Percentiles rank a stretch among this genome's conserved stretches.
Conservation (phyloP, 495 filamentous ascomycete species). For the Hyaloscypha hepaticicola region DNA sequence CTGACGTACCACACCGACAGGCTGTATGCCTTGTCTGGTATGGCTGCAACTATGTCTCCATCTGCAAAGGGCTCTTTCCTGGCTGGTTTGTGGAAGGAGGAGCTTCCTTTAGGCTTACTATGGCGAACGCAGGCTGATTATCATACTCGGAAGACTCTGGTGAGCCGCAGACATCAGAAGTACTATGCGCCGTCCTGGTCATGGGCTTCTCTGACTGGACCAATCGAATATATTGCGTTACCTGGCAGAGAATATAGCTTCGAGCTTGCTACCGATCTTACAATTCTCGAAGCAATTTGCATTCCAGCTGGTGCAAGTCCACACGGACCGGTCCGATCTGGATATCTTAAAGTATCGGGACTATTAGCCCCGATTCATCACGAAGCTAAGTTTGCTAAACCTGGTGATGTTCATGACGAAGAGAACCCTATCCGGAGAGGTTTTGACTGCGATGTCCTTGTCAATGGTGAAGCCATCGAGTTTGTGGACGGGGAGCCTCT, state of each 20-base stretch:
- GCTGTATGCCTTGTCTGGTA: constrained; percentile 37
- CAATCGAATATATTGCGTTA: constrained; percentile 19
- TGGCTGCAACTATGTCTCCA: constrained; percentile 26
- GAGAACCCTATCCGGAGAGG: neutral
- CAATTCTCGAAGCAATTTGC: constrained; percentile 3
- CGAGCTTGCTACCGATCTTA: constrained; percentile 1
- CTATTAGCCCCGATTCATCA: neutral
- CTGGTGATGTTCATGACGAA: neutral
- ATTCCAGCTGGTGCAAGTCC: neutral
- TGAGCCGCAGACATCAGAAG: constrained; percentile 18
- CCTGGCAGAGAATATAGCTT: constrained; percentile 7
- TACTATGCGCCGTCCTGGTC: constrained; percentile 39
- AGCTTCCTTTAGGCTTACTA: constrained; percentile 31
- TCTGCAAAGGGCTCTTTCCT: constrained; percentile 26
- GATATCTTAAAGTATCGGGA: constrained; percentile 11
- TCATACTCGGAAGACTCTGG: neutral
- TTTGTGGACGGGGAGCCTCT: neutral
- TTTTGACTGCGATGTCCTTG: neutral
- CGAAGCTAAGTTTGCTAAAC: neutral
- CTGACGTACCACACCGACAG: constrained; percentile 37
- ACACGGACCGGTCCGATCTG: neutral
- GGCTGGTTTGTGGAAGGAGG: constrained; percentile 31
- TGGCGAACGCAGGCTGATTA: constrained; percentile 26
- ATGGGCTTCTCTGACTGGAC: constrained; percentile 37
- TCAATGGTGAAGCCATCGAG: neutral